A percentile compares a stretch with the other conserved stretches of the same genome.
Evolutionary conservation across 305 asterid species (phyloP).

Genomic region (Fraxinus velutina): DNA sequence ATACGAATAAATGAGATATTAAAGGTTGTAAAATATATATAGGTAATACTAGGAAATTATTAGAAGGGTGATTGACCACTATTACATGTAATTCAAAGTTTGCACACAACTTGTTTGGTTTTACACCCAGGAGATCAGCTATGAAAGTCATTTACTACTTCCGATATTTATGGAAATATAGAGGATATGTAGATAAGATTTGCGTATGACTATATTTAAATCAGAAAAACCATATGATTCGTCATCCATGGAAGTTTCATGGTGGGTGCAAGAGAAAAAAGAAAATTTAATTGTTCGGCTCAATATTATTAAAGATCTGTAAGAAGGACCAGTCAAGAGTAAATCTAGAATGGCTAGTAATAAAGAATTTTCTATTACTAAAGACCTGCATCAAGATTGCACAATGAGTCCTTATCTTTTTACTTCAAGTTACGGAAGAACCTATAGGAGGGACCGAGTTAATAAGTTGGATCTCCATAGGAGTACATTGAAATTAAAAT

Average conservation of each 20-base stretch:
- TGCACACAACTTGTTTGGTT: neutral
- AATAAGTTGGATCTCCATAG: neutral
- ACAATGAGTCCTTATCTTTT: neutral
- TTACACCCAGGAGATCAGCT: neutral
- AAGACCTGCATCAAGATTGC: neutral
- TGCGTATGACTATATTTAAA: neutral
- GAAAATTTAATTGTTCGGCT: neutral
- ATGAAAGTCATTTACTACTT: neutral
- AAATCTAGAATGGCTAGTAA: neutral
- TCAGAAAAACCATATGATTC: neutral
- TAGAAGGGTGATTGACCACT: neutral
- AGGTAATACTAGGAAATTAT: neutral
- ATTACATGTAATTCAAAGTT: neutral
- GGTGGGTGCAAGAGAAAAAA: neutral
- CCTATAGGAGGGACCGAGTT: neutral
- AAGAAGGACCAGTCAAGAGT: neutral
- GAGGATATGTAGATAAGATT: neutral
- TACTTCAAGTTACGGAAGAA: neutral
- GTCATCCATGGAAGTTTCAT: neutral
- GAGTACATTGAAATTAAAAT: neutral
- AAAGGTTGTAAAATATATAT: neutral
- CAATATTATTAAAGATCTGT: neutral
- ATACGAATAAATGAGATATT: neutral
- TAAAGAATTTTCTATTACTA: neutral
- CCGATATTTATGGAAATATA: neutral